phyloP scores from a whole-genome alignment of 495 filamentous ascomycete species.

The Hypoxylon cercidicola region DNA sequence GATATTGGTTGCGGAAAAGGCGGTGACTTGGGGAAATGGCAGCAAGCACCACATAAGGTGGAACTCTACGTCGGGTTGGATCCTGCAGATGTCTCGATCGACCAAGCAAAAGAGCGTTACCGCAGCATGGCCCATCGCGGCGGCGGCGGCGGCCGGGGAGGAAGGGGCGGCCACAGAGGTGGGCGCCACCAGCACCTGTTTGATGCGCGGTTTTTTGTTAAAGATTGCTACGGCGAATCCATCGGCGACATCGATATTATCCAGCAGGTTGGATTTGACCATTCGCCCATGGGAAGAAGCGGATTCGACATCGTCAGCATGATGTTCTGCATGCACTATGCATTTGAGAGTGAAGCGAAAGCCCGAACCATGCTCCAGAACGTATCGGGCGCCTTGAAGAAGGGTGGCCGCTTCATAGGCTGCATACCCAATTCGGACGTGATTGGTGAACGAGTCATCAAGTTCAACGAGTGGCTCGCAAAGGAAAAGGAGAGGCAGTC shows the following conservation, averaged over 20 bases:
- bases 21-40: constrained; percentile 95
- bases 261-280: constrained; percentile 84
- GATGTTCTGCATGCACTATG: constrained; percentile 99
- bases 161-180: constrained; percentile 54
- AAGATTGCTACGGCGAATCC: constrained; percentile 89
- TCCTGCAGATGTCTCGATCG: constrained; percentile 88
- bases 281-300: constrained; percentile 67
- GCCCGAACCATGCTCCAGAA: constrained; percentile 92
- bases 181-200: constrained; percentile 68
- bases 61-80: constrained; percentile 93
- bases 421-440: constrained; percentile 94
- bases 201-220: constrained; percentile 82
- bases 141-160: constrained; percentile 65
- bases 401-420: constrained; percentile 92
- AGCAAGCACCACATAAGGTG: constrained; percentile 83
- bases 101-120: constrained; percentile 88
- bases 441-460: constrained; percentile 71
- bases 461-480: constrained; percentile 65
- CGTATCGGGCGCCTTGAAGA: constrained; percentile 87
- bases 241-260: constrained; percentile 81
- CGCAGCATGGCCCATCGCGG: constrained; percentile 71
- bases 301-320: constrained; percentile 97
- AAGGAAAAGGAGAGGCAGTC: constrained; percentile 61
- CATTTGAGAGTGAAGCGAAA: constrained; percentile 91
- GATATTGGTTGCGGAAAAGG: constrained; percentile 98